Base-by-base conservation (phyloP, 2,329 filamentous ascomycete genomes). In the Pseudocercospora fuligena region DNA sequence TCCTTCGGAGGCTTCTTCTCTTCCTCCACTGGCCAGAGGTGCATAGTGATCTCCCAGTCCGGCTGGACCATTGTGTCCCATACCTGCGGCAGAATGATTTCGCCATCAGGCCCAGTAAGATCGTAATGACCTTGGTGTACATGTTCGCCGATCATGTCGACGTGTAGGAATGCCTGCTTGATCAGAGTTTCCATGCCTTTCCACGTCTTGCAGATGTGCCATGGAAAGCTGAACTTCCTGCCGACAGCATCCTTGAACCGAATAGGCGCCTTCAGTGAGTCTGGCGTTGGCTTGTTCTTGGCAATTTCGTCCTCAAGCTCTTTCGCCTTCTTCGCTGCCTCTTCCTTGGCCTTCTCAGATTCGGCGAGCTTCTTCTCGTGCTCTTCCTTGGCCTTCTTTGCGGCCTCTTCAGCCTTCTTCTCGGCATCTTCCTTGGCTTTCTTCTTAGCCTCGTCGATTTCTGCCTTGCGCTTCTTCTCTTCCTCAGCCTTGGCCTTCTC, bases 231-330 rank as follows among this genome's bases (percentile, higher is more conserved):
- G 78, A 96, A 97, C 79, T 96, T 97, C 71, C 94, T 87, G 33
- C 92, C 92, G 16, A 97, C 89, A 0, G 93, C 93, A 77, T 97
- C 94, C 80, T 96, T 96, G 82, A 97, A 97, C 72, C 90, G 90
- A 78, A 97, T 92, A 2, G 92, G 92, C 51, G 89, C 84, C 78
- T 92, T 91, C 71, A 84, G 84, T 64, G 84, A 82, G n/a, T 86
- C 83, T 1, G 84, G 82, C 75, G 75, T 81, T 66, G 73, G 85
- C 78, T 70, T 82, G 61, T 80, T 81, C 62, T 82, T 83, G 56
- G 79, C 80, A 2, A 79, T 78, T 68, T 83, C 82, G 60, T 81
- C 82, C 66, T 84, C 82, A 6, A 81, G 78, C 51, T 81, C 82
- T 70, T 82, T 80, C 64, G 83, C 83, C 61, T 80, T 81, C 73